A percentile compares a stretch with the other conserved stretches of the same genome.
phyloP scores from a whole-genome alignment of 108 stramenopile species.

The Skeletonema potamos region DNA sequence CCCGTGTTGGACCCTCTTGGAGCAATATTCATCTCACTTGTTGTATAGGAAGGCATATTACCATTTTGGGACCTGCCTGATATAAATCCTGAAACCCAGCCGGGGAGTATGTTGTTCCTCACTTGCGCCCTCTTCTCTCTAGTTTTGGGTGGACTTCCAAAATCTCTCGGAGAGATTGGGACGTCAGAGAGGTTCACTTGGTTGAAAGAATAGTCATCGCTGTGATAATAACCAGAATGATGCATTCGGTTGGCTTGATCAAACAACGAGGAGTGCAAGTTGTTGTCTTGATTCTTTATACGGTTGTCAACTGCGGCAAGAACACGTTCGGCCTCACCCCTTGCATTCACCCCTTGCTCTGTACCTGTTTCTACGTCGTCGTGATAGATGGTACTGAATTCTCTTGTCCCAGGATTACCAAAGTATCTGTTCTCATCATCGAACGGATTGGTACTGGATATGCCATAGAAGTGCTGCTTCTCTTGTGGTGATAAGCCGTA shows the following conservation, averaged over 20 bases:
- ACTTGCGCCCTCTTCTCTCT: not conserved
- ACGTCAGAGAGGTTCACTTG: conserved; percentile 14
- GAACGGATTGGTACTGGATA: conserved; percentile 25
- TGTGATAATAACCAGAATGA: conserved; percentile 21
- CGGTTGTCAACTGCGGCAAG: not conserved
- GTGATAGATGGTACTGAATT: not conserved
- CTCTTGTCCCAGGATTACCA: not conserved
- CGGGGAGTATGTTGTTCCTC: conserved; percentile 9
- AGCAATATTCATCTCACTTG: conserved; percentile 32
- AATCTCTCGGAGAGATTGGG: not conserved
- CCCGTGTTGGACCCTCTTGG: conserved; percentile 11
- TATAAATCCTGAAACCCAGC: conserved; percentile 19
- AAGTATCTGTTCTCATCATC: not conserved
- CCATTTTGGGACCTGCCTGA: not conserved
- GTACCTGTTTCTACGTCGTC: not conserved
- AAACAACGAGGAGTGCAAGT: conserved; percentile 4
- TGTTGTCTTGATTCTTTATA: not conserved
- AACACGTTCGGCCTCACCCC: not conserved
- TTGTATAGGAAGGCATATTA: conserved; percentile 10
- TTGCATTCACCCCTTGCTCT: not conserved
- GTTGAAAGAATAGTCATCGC: conserved; percentile 47
- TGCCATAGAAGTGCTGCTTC: conserved; percentile 23
- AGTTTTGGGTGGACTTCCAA: not conserved
- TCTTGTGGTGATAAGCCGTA: conserved; percentile 15
- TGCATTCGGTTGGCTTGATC: conserved; percentile 14